phyloP scores from a whole-genome alignment of 1,284 basidiomycete genomes.

The Apiotrichum montevideense region DNA sequence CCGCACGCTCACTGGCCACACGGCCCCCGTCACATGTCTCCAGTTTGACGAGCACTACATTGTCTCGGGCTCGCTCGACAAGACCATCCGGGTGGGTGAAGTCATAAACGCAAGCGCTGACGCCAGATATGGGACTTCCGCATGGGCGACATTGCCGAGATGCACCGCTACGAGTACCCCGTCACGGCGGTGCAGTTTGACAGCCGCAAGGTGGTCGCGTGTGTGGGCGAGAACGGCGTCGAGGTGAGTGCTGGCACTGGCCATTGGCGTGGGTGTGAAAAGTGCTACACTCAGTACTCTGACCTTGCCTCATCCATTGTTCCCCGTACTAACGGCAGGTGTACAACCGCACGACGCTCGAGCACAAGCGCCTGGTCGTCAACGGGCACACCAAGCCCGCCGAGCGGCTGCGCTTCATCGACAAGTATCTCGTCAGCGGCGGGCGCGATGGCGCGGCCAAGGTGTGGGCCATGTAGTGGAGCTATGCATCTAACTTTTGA shows the following conservation, averaged over 20 bases:
- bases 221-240: conserved; percentile 87
- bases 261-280: background rate
- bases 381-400: conserved; percentile 90
- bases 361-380: conserved; percentile 72
- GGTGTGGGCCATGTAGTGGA: conserved; percentile 79
- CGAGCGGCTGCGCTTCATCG: conserved; percentile 91
- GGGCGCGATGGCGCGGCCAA: conserved; percentile 83
- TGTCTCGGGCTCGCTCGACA: conserved; percentile 86
- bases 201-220: conserved; percentile 84
- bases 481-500: conserved; percentile 1
- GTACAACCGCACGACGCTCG: conserved; percentile 91
- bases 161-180: conserved; percentile 82
- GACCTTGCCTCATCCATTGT: too few species aligned
- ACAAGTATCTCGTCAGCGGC: conserved; percentile 87
- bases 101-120: background rate
- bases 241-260: conserved; percentile 55
- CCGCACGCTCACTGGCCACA: conserved; percentile 87
- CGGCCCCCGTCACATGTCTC: conserved; percentile 83
- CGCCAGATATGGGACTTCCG: conserved; percentile 91
- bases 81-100: conserved; percentile 69
- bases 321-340: conserved; percentile 52
- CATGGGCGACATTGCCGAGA: conserved; percentile 79
- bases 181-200: conserved; percentile 94
- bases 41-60: conserved; percentile 97
- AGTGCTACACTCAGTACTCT: background rate